Evolutionary conservation across 768 basidiomycete genomes (phyloP).

Genomic region (Thelephora ganbajun): DNA sequence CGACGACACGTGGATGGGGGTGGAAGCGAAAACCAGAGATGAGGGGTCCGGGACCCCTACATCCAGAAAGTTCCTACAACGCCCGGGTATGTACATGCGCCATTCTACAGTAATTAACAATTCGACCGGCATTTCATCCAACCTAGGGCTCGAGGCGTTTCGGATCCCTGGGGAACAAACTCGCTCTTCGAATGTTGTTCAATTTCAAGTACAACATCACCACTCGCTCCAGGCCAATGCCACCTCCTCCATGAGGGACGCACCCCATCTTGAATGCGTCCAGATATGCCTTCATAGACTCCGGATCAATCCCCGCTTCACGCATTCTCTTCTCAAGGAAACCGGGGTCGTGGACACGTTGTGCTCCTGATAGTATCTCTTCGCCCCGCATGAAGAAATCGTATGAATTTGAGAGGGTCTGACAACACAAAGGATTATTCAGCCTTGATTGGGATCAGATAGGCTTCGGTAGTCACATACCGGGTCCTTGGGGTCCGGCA

Average conservation of each 20-base stretch:
- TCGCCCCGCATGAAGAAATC: slow-evolving; percentile 99
- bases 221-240: slow-evolving; percentile 90
- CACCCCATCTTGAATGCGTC: slow-evolving; percentile 94
- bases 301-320: slow-evolving; percentile 78
- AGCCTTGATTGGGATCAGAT: background rate
- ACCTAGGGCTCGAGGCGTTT: slow-evolving; percentile 76
- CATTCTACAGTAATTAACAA: too few species aligned
- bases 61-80: too few species aligned
- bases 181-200: slow-evolving; percentile 87
- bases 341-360: slow-evolving; percentile 86
- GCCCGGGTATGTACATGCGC: too few species aligned
- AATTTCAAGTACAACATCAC: slow-evolving; percentile 97
- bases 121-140: too few species aligned
- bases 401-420: slow-evolving; percentile 94
- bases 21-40: too few species aligned
- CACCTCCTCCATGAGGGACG: slow-evolving; percentile 93
- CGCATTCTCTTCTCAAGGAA: slow-evolving; percentile 79
- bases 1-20: too few species aligned
- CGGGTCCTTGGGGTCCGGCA: slow-evolving; percentile 89
- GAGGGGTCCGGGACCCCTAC: too few species aligned
- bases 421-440: background rate
- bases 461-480: slow-evolving; percentile 27
- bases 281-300: slow-evolving; percentile 81
- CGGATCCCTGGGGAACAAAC: slow-evolving; percentile 94
- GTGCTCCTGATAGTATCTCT: slow-evolving; percentile 96